Evolutionary conservation across 495 filamentous ascomycete species (phyloP).

Genomic region (Tricharina praecox): DNA sequence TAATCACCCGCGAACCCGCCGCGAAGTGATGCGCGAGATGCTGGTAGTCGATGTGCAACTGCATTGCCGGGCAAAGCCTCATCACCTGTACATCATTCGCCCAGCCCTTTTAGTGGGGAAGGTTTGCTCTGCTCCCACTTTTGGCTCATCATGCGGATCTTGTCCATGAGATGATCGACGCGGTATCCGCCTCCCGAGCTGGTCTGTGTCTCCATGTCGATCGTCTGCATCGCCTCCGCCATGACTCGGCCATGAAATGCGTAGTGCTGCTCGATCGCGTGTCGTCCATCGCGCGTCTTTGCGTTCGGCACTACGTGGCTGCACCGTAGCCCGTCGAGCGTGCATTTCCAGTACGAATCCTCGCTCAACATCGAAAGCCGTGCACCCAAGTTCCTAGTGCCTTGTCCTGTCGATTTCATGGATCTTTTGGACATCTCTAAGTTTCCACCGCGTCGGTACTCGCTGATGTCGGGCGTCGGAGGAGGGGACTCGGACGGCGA

Average conservation of each 20-base stretch:
- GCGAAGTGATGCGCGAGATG: too few species aligned
- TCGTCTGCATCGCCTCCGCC: not conserved
- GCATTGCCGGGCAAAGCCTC: too few species aligned
- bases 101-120: not conserved
- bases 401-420: too few species aligned
- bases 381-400: too few species aligned
- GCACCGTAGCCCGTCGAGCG: not conserved
- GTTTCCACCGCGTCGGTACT: too few species aligned
- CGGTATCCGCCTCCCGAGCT: not conserved
- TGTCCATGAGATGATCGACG: not conserved
- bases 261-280: constrained; percentile 1
- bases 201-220: not conserved
- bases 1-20: too few species aligned
- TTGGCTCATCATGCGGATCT: not conserved
- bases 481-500: not conserved
- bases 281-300: not conserved
- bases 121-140: constrained; percentile 2
- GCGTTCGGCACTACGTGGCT: not conserved
- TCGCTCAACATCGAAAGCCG: too few species aligned
- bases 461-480: too few species aligned
- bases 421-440: too few species aligned
- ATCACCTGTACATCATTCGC: not conserved
- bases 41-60: too few species aligned
- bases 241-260: constrained; percentile 1
- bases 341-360: constrained; percentile 1